These are phyloP conservation scores for Vaccinium corymbosum DNA, from an alignment of 148 eudicot genomes.

Conservation along the genomic window DNA sequence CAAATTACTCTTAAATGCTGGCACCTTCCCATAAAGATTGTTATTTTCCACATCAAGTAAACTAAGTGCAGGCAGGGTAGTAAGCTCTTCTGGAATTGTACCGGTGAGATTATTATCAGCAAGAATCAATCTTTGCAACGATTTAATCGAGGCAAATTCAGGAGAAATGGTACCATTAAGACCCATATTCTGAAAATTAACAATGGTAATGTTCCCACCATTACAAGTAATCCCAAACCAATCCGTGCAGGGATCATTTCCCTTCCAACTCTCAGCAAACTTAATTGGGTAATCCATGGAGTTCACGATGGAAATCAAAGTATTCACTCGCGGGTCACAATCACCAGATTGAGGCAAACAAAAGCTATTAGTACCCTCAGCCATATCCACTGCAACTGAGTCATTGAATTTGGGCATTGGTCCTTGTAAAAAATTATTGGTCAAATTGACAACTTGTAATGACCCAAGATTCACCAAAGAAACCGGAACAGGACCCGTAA, in stretches of 20 bases:
- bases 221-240: slow-evolving; percentile 91
- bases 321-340: slow-evolving; percentile 65
- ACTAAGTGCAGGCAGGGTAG: slow-evolving; percentile 54
- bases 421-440: slow-evolving; percentile 86
- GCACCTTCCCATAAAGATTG: slow-evolving; percentile 67
- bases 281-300: slow-evolving; percentile 60
- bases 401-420: slow-evolving; percentile 65
- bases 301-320: slow-evolving; percentile 53
- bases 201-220: slow-evolving; percentile 58
- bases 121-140: slow-evolving; percentile 74
- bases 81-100: slow-evolving; percentile 70
- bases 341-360: slow-evolving; percentile 66
- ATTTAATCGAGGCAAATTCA: slow-evolving; percentile 55
- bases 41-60: slow-evolving; percentile 67
- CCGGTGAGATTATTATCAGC: slow-evolving; percentile 79
- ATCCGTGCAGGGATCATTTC: slow-evolving; percentile 67
- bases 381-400: slow-evolving; percentile 60
- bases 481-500: slow-evolving; percentile 70
- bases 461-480: slow-evolving; percentile 61
- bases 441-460: slow-evolving; percentile 74
- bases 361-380: slow-evolving; percentile 56
- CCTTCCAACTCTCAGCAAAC: slow-evolving; percentile 85
- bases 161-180: slow-evolving; percentile 77
- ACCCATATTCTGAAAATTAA: slow-evolving; percentile 77
- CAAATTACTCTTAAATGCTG: slow-evolving; percentile 56